Evolutionary conservation across 2,329 filamentous ascomycete species (phyloP).

Genomic region (Lasiodiplodia sp.): DNA sequence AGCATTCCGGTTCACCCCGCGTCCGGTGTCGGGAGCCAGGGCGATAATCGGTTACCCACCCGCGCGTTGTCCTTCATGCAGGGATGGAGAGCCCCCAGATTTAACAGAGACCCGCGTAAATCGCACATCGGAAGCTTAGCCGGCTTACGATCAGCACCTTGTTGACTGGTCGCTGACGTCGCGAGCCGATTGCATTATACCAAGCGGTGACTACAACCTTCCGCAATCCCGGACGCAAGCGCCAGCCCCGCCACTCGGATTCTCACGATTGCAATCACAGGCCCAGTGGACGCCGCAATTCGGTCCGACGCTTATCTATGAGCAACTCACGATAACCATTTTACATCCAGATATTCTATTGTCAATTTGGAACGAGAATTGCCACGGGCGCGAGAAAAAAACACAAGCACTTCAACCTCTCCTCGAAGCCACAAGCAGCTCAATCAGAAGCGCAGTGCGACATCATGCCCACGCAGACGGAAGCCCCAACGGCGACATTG

Average conservation of each 20-base stretch:
- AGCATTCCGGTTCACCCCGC: not conserved
- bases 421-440: not conserved
- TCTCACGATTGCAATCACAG: slow-evolving; percentile 4
- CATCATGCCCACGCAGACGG: slow-evolving; percentile 11
- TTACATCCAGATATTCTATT: not conserved
- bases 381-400: not conserved
- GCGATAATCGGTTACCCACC: not conserved
- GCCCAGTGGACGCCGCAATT: slow-evolving; percentile 15
- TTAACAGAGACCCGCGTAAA: slow-evolving; percentile 15
- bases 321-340: slow-evolving; percentile 11
- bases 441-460: not conserved
- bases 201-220: slow-evolving; percentile 14
- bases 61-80: not conserved
- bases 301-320: slow-evolving; percentile 28
- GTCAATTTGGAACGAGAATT: not conserved
- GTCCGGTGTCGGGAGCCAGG: not conserved
- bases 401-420: not conserved
- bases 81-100: not conserved
- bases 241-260: slow-evolving; percentile 13
- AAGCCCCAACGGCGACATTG: not conserved
- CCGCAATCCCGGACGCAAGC: not conserved
- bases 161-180: slow-evolving; percentile 2
- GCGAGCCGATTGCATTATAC: slow-evolving; percentile 7
- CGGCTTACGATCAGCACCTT: slow-evolving; percentile 10
- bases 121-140: slow-evolving; percentile 14